These are phyloP conservation scores for Biscutella laevigata DNA, from an alignment of 441 rosid genomes.

Conservation along the genomic window DNA sequence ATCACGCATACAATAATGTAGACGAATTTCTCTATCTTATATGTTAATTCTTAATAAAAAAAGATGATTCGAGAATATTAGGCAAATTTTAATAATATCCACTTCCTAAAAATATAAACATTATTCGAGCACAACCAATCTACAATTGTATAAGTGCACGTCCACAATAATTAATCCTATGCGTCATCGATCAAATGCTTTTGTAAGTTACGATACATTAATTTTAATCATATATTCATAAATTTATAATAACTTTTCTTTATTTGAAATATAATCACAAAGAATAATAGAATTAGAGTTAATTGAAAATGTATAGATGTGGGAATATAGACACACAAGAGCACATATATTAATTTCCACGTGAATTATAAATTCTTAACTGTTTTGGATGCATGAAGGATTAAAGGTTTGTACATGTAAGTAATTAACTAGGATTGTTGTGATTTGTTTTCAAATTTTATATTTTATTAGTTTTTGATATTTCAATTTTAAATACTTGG, in stretches of 20 bases:
- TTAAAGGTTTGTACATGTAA: too few relatives aligned
- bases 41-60: not conserved
- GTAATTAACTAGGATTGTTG: too few relatives aligned
- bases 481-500: too few relatives aligned
- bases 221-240: not conserved
- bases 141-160: conserved; percentile 17
- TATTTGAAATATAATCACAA: too few relatives aligned
- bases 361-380: too few relatives aligned
- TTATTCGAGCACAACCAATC: conserved; percentile 16
- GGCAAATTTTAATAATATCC: conserved; percentile 1
- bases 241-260: not conserved
- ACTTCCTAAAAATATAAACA: conserved; percentile 7
- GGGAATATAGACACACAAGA: too few relatives aligned
- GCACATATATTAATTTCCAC: too few relatives aligned
- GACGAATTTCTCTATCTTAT: conserved; percentile 15
- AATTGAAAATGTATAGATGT: too few relatives aligned
- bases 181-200: conserved; percentile 1
- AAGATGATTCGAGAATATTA: conserved; percentile 2
- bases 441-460: too few relatives aligned
- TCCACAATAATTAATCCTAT: not conserved
- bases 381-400: too few relatives aligned
- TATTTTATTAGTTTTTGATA: too few relatives aligned
- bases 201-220: not conserved
- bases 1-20: conserved; percentile 13
- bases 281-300: too few relatives aligned